Conservation (phyloP, 495 filamentous ascomycete genomes). For the Penicillium paradoxum region DNA sequence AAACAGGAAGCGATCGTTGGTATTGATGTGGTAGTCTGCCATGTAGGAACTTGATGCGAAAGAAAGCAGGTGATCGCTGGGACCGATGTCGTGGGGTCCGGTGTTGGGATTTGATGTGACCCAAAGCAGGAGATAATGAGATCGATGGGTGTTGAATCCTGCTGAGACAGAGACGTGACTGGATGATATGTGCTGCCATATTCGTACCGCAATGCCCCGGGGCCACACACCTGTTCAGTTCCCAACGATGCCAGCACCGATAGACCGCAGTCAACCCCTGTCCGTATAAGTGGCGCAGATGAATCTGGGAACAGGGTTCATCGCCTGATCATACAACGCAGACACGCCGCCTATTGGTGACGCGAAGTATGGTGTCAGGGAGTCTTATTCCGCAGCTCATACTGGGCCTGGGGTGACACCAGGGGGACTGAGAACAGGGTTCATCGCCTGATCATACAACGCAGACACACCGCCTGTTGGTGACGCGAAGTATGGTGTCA, state of each 20-base stretch:
- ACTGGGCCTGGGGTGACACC: not conserved
- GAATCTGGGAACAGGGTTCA: not conserved
- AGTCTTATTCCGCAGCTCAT: not conserved
- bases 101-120: too few species aligned
- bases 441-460: not conserved
- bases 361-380: not conserved
- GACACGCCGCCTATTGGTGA: not conserved
- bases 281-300: too few species aligned
- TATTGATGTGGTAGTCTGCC: too few species aligned
- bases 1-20: too few species aligned
- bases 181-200: not conserved
- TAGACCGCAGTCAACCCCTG: not conserved
- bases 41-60: too few species aligned
- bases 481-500: not conserved
- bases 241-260: not conserved
- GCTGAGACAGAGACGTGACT: not conserved
- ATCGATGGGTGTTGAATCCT: not conserved
- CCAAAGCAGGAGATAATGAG: too few species aligned
- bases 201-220: not conserved
- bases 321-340: not conserved
- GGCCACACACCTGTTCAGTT: too few species aligned
- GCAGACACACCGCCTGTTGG: not conserved
- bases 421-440: not conserved
- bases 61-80: too few species aligned
- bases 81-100: too few species aligned